A percentile compares a stretch with the other conserved stretches of the same genome.
phyloP scores from a whole-genome alignment of 2,329 filamentous ascomycete genomes.

The Scedosporium apiospermum region DNA sequence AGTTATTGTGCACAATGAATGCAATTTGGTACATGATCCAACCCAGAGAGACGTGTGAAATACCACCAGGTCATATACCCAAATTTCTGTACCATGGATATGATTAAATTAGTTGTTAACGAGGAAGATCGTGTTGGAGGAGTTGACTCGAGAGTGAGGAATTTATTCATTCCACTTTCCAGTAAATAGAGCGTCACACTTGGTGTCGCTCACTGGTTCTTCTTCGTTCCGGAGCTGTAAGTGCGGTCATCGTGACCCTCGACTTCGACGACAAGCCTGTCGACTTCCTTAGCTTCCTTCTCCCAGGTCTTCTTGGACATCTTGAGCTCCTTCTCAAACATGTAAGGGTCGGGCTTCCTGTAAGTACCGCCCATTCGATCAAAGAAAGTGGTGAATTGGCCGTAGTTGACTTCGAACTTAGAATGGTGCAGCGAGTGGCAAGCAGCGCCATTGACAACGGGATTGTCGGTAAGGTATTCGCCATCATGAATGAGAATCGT shows the following conservation, averaged over 20 bases:
- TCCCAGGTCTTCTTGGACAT: conserved; percentile 75
- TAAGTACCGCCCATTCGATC: conserved; percentile 83
- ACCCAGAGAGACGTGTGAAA: no score
- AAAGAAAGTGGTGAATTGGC: conserved; percentile 89
- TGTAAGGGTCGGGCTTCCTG: conserved; percentile 71
- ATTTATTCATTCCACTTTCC: no score
- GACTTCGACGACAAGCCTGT: conserved; percentile 65
- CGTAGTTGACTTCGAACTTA: conserved; percentile 60
- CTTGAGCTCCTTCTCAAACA: conserved; percentile 78
- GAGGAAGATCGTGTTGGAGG: no score
- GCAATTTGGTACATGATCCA: no score
- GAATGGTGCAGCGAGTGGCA: conserved; percentile 74
- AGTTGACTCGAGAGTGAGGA: no score
- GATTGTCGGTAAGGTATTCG: conserved; percentile 83
- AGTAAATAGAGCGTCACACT: not conserved
- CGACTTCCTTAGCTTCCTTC: conserved; percentile 66
- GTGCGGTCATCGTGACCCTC: conserved; percentile 44
- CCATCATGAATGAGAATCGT: conserved; percentile 94
- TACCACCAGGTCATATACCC: no score
- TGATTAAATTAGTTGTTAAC: no score
- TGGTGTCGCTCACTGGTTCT: conserved; percentile 24
- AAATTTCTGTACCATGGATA: no score
- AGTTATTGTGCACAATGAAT: no score
- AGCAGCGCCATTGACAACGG: conserved; percentile 88
- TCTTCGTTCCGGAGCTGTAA: conserved; percentile 36